Conservation (phyloP, 2,329 filamentous ascomycete genomes). For the Neofusicoccum sp. region DNA sequence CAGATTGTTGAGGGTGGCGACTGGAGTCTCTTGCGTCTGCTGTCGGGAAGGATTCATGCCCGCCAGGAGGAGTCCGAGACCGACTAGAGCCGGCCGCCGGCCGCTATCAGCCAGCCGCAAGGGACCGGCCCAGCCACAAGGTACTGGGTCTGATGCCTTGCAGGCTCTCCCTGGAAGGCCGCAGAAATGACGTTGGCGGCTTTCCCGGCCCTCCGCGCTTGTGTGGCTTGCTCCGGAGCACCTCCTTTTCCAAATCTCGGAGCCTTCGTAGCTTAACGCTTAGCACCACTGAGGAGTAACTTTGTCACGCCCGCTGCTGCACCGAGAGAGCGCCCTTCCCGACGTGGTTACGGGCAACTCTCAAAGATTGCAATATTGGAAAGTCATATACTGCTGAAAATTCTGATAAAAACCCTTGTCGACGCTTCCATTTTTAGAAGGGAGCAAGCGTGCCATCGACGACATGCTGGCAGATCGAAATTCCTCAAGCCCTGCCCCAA, state of each 20-base stretch:
- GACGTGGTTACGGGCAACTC: background rate
- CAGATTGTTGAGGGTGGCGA: background rate
- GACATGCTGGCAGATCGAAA: constrained; percentile 4
- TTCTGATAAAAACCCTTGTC: constrained; percentile 1
- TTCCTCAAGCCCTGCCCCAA: background rate
- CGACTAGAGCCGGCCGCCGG: background rate
- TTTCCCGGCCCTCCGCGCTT: constrained; percentile 2
- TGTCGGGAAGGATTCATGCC: background rate
- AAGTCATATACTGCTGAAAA: background rate
- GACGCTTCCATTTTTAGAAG: background rate
- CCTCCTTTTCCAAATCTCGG: background rate
- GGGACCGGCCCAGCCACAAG: constrained; percentile 15
- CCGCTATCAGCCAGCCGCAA: constrained; percentile 4
- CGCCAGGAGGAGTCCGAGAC: background rate
- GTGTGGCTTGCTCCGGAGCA: too few relatives aligned
- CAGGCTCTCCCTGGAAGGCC: constrained; percentile 1
- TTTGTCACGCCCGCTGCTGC: background rate
- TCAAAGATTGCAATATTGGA: background rate
- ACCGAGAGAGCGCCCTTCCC: background rate
- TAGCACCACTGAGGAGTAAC: background rate
- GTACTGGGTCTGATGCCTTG: background rate
- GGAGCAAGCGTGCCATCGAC: background rate
- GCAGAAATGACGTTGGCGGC: constrained; percentile 5
- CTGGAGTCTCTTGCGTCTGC: background rate
- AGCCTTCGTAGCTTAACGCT: constrained; percentile 4